Base-by-base conservation (phyloP, 768 basidiomycete species). In the Cystobasidium tubakii region DNA sequence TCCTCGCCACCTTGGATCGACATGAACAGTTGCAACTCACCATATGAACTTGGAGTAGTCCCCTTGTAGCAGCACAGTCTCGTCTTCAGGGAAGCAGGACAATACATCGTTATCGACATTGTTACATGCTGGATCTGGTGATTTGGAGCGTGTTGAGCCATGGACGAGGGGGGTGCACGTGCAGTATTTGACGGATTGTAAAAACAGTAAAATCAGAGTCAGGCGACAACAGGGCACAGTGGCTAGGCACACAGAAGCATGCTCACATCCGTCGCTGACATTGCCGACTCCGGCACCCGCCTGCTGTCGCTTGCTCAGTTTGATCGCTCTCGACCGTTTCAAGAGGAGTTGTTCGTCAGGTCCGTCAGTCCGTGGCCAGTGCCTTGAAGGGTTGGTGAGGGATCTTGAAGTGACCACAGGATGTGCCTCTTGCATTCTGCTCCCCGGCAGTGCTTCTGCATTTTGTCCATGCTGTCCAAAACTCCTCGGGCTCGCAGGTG, bases 21-120 rank as follows among this genome's bases (percentile, higher is more conserved):
- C 25, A 7, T 65, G 13, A 42, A 12, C 21, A 39, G 6, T 39
- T 15, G 9, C 10, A 12, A n/a, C 66, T 54, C 39, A 67, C 72
- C 91, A 93, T 79, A 92, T 86, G 79, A 92, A 88, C 43, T 87
- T 85, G 2, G 87, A 86, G 84, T 86, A 90, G 62, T 89, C 81
- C 78, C 88, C 85, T 81, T 95, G 91, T n/a, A 85, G 81, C 74
- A 93, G 83, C 29, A 83, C 75, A 25, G 86, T 86, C 73, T 84
- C 81, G 9, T 81, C 62, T 0, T 83, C 83, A 12, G 92, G 92
- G 79, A 85, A 92, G 80, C 92, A 94, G 9, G 91, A 90, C 53
- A 88, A 84, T 74, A 90, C 83, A 62, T 86, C 81, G 82, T 93
- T 93, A 75, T 87, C 87, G 50, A 80, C 79, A 43, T 79, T 74